Evolutionary conservation across 352 stramenopile genomes (phyloP), one percentile per base, ranked within the genome.

Genomic region (Globisporangium rhizosaccharum): DNA sequence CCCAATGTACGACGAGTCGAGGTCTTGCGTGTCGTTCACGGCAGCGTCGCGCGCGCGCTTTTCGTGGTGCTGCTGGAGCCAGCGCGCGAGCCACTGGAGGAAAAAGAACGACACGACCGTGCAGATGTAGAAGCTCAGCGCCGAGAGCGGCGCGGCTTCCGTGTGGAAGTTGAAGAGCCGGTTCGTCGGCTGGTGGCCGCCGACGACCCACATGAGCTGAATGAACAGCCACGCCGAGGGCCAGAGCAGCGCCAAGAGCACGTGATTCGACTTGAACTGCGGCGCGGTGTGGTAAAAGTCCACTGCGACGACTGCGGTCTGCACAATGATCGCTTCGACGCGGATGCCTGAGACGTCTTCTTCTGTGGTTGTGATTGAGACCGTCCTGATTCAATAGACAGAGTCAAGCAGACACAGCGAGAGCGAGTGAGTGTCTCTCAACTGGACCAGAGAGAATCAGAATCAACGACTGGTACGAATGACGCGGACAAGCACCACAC

Each of bases 251-350:
- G 74, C 74, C 26, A 86, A 46, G 44, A 84, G 72, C 33, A 88
- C 76, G 65, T 85, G 78, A 59, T 81, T 85, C 20, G 74, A 63
- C 50, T 82, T 82, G 60, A 83, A 85, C 41, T 76, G 68, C 7
- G 74, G 72, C n/a, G 75, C 71, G 20, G 74, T 86, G 53, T 85
- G 71, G 66, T 79, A 83, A 61, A 86, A 86, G 39, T 86, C 78
- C 33, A 82, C 63, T 12, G 46, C 61, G 11, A 79, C 77, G 28
- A 88, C 57, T n/a, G 68, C 48, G 2, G 82, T 59, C n/a, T 84
- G 78, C 25, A 73, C 58, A 33, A 85, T 58, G 36, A 66, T 53
- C 20, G 70, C 72, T 30, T 77, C 66, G 7, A 71, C 61, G 17
- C 73, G 70, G 20, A 79, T 51, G 11, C 64, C 59, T 1, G 59